A percentile compares a stretch with the other conserved stretches of the same genome.
phyloP scores from a whole-genome alignment of 148 eudicot species.

The Amaranthus palmeri region DNA sequence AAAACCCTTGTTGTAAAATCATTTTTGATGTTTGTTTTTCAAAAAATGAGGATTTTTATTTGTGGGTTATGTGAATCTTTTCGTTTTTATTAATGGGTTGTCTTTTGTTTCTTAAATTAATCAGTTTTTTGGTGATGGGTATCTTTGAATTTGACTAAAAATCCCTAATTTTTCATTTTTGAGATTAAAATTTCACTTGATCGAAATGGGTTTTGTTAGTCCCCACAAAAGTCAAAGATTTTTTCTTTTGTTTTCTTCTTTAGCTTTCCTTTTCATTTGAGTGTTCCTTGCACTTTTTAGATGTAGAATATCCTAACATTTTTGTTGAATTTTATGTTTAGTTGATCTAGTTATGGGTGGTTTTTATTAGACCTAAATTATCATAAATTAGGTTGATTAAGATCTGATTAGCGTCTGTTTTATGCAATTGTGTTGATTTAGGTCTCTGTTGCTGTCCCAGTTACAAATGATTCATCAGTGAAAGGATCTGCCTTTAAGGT shows the following conservation, averaged over 20 bases:
- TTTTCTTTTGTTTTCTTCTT: background rate
- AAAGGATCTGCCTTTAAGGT: constrained; percentile 54
- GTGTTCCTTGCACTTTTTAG: too few relatives aligned
- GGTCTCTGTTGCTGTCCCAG: constrained; percentile 41
- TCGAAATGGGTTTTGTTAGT: background rate
- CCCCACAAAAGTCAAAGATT: constrained; percentile 8
- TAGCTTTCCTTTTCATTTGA: background rate
- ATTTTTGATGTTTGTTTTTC: background rate
- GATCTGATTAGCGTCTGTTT: constrained; percentile 1
- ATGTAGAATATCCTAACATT: background rate
- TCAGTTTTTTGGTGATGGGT: constrained; percentile 5
- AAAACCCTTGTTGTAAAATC: background rate
- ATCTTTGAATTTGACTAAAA: background rate
- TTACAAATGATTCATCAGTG: constrained; percentile 38
- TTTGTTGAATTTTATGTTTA: background rate
- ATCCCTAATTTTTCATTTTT: background rate
- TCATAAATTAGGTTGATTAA: background rate
- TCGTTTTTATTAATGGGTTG: background rate
- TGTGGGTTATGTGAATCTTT: background rate
- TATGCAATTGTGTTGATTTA: constrained; percentile 18
- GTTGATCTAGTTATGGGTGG: background rate
- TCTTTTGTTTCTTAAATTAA: background rate
- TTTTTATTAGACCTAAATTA: background rate
- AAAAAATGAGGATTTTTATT: background rate
- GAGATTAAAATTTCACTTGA: constrained; percentile 1